Base-by-base conservation (phyloP, 805 yeast genomes). In the Scheffersomyces spartinae region DNA sequence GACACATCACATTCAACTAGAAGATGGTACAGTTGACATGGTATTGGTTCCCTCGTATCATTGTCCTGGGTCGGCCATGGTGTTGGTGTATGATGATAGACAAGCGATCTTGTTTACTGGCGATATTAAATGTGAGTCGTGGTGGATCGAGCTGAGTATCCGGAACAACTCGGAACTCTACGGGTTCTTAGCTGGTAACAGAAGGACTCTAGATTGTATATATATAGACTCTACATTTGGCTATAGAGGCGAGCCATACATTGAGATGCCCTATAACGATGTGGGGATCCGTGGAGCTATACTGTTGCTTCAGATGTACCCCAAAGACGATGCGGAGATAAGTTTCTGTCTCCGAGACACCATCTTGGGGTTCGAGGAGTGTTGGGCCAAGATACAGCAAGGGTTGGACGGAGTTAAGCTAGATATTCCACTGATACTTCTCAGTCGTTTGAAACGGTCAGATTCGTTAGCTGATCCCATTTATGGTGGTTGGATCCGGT, bases 61-160 rank as follows among this genome's bases (percentile, higher is more conserved):
- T 35, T 73, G 80, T 38, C 70, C 75, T 8, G 80, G 79, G 3
- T 56, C 75, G 3, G 53, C 58, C 2, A 68, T 72, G 73, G 64
- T 67, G 29, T 51, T 73, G 15, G 29, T 73, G 2, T 66, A 65
- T 31, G 45, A 45, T 9, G 21, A 26, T 1, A 20, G 9, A 29
- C 31, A 24, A 7, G 41, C 68, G 0, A 61, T 71, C 1, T 47
- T 73, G 6, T 49, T 59, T 16, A 71, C 79, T 0, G 80, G 79
- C 2, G 80, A 73, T 37, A 28, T 69, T 3, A 47, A 77, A 15
- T 74, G 74, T 5, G 79, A 73, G 39, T 23, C 33, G 2, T 66
- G 72, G 69, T 69, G 71, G 64, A 42, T 59, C 1, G 49, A 58
- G 10, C 29, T 49, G 8, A 37, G 42, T 3, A 20, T 64, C n/a